Evolutionary conservation across 2,329 filamentous ascomycete genomes (phyloP), one percentile per base, ranked within the genome.

Genomic region (Akanthomyces uredinophilus): DNA sequence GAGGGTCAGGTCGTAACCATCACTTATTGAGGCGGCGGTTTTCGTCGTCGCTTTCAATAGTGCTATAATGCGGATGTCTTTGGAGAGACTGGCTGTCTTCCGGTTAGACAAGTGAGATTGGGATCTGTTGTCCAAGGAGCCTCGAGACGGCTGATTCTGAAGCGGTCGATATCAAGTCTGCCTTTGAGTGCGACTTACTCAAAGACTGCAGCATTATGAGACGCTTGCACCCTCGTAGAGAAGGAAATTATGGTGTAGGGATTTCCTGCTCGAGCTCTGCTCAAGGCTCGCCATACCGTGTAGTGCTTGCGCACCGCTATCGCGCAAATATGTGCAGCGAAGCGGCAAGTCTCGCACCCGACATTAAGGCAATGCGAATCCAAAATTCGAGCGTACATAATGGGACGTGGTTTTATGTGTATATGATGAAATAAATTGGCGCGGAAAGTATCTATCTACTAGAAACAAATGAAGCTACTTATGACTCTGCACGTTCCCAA

Each of bases 1-100:
- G n/a, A 46, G 39, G 58, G 58, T 4, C 58, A 54, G 14, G 27
- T 54, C 14, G 20, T 60, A 5, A 60, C 39, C 13, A 37, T 60
- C 4, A 54, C 49, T 7, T 60, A 60, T 14, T 60, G 55, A 60
- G 32, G 53, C 11, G 2, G 24, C 5, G 44, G 20, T 24, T 24
- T 14, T 47, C 37, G 14, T 16, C 37, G 18, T 47, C 20, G 8
- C 7, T 47, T 24, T 47, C 20, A 24, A 7, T 2, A 20, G 10
- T 20, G 5, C 5, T 6, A 22, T 22, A 8, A 47, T 22, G 4
- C 20, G 10, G 13, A 24, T 24, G 4, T 22, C 24, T 11, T 35
- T 35, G 2, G 32, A 35, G 6, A 47, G 22, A 13, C n/a, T 7
- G 11, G 11, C 20, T 24, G 22, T 47, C 3, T 11, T 47, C 5